A percentile compares a stretch with the other conserved stretches of the same genome.
These are phyloP conservation scores for Verticillium zaregamsianum DNA, from an alignment of 2,329 filamentous ascomycete genomes.

Conservation along the genomic window DNA sequence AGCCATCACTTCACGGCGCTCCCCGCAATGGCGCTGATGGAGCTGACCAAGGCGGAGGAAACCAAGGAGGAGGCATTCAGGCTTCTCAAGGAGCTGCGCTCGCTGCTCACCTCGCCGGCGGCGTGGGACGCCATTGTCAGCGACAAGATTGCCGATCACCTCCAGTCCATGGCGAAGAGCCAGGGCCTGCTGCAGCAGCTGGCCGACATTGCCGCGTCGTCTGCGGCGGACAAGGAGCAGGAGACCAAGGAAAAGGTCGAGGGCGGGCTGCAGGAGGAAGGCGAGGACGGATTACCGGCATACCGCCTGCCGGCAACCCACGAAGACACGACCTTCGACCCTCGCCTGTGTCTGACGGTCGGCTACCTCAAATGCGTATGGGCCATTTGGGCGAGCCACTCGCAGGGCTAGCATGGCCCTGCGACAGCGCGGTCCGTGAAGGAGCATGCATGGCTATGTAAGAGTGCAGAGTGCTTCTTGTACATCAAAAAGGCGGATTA, in stretches of 20 bases:
- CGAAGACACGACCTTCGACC: slow-evolving; percentile 37
- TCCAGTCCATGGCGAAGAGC: slow-evolving; percentile 36
- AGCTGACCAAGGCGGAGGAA: slow-evolving; percentile 51
- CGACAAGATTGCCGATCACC: slow-evolving; percentile 43
- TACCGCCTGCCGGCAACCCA: slow-evolving; percentile 23
- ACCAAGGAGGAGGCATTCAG: slow-evolving; percentile 54
- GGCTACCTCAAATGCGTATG: slow-evolving; percentile 30
- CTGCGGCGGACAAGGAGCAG: slow-evolving; percentile 7
- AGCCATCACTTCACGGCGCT: slow-evolving; percentile 64
- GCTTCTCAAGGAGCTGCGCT: slow-evolving; percentile 52
- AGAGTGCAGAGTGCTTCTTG: no score
- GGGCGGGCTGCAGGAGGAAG: background rate
- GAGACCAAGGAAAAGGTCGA: background rate
- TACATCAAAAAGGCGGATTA: background rate
- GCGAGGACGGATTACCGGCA: background rate
- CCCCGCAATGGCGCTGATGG: slow-evolving; percentile 55
- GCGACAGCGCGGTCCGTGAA: no score
- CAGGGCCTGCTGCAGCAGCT: slow-evolving; percentile 54
- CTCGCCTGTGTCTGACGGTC: slow-evolving; percentile 27
- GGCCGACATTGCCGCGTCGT: slow-evolving; percentile 48
- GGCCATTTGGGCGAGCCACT: slow-evolving; percentile 9
- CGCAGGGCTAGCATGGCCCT: slow-evolving; percentile 5
- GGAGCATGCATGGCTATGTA: no score
- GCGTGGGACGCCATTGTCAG: slow-evolving; percentile 52
- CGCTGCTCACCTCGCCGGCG: slow-evolving; percentile 44